Evolutionary conservation across 495 filamentous ascomycete genomes (phyloP).

Genomic region (Daldinia grandis): DNA sequence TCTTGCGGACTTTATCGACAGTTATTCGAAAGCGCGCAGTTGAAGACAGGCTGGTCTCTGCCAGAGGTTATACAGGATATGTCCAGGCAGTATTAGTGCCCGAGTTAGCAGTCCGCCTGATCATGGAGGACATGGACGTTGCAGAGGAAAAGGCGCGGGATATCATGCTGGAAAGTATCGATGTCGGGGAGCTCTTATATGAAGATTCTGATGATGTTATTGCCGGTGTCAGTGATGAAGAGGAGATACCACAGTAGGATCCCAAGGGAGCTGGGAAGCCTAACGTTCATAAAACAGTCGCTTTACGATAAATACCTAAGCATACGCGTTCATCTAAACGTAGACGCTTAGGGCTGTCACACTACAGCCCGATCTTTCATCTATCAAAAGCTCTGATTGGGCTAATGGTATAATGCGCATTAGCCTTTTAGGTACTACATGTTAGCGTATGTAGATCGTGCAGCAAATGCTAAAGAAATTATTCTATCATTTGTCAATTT

Average conservation of each 20-base stretch:
- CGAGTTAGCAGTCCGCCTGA: slow-evolving; percentile 77
- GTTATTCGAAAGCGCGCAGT: slow-evolving; percentile 69
- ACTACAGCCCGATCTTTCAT: neutral
- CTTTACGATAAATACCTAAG: neutral
- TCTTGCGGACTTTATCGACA: slow-evolving; percentile 68
- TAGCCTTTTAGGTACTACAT: neutral
- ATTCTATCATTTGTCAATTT: slow-evolving; percentile 17
- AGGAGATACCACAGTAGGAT: slow-evolving; percentile 18
- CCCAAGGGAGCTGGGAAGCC: neutral
- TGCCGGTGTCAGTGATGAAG: slow-evolving; percentile 56
- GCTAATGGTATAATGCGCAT: slow-evolving; percentile 8
- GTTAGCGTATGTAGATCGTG: neutral
- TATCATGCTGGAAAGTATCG: slow-evolving; percentile 76
- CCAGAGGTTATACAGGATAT: slow-evolving; percentile 74
- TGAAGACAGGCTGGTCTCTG: slow-evolving; percentile 73
- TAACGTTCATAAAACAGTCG: neutral
- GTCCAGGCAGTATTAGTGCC: slow-evolving; percentile 88
- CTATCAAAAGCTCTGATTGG: slow-evolving; percentile 11
- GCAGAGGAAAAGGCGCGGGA: slow-evolving; percentile 68
- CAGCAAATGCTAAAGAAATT: neutral
- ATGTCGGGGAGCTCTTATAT: slow-evolving; percentile 80
- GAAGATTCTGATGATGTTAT: slow-evolving; percentile 71
- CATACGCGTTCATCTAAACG: neutral
- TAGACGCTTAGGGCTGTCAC: slow-evolving; percentile 4
- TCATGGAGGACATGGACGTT: slow-evolving; percentile 87